A percentile compares a stretch with the other conserved stretches of the same genome.
Conservation (phyloP, 441 rosid genomes). For the Erodium texanum region DNA sequence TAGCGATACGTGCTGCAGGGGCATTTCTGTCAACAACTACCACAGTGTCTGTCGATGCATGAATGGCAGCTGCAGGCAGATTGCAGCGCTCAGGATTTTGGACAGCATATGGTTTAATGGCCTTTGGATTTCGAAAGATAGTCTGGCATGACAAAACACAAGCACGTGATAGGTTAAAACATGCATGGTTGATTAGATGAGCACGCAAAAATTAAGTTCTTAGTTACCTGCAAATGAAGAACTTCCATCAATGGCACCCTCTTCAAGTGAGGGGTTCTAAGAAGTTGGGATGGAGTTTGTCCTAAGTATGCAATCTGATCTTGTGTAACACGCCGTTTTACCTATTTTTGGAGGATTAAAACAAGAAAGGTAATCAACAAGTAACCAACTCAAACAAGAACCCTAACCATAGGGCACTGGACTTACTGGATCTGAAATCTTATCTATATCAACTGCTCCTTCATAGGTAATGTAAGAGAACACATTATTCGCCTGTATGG, state of each 20-base stretch:
- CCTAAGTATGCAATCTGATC: slow-evolving; percentile 99
- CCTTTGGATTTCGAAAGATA: slow-evolving; percentile 85
- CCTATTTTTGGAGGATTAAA: slow-evolving; percentile 38
- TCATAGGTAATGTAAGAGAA: slow-evolving; percentile 97
- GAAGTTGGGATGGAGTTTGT: slow-evolving; percentile 97
- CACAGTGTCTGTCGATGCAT: slow-evolving; percentile 76
- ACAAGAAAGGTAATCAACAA: slow-evolving; percentile 20
- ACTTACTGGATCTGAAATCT: slow-evolving; percentile 84
- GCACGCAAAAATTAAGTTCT: not conserved
- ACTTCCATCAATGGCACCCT: slow-evolving; percentile 75
- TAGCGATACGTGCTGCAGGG: slow-evolving; percentile 86
- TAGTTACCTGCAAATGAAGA: slow-evolving; percentile 78
- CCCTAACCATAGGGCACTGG: slow-evolving; percentile 11
- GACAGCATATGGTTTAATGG: slow-evolving; percentile 67
- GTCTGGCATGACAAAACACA: slow-evolving; percentile 42
- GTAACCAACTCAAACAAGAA: slow-evolving; percentile 17
- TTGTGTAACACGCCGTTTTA: slow-evolving; percentile 85
- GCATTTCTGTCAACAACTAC: slow-evolving; percentile 71
- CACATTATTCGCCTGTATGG: slow-evolving; percentile 85
- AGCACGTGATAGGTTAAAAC: not conserved
- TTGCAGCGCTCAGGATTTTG: slow-evolving; percentile 91
- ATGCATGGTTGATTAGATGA: not conserved
- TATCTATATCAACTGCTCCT: slow-evolving; percentile 91
- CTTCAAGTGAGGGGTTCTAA: slow-evolving; percentile 78
- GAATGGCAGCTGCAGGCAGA: slow-evolving; percentile 90